These are phyloP conservation scores for Pezicula carpinea DNA, from an alignment of 2,329 filamentous ascomycete genomes.

Conservation along the genomic window DNA sequence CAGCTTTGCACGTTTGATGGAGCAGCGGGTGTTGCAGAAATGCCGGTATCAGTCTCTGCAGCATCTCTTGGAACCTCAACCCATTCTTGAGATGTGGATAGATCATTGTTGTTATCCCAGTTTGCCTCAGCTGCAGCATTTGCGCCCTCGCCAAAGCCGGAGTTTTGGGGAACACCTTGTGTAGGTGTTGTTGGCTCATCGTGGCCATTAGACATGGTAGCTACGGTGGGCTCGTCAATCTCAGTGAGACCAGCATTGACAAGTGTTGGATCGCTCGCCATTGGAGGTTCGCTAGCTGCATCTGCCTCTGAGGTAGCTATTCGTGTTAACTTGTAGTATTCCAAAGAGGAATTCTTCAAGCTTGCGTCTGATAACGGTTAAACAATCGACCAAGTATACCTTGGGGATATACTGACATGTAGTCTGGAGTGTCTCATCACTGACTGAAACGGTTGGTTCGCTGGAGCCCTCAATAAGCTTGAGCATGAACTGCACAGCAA, in stretches of 20 bases:
- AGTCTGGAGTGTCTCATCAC: conserved; percentile 59
- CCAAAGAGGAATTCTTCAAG: conserved; percentile 50
- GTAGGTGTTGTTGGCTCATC: conserved; percentile 32
- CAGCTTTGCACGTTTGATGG: conserved; percentile 64
- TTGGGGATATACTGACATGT: conserved; percentile 56
- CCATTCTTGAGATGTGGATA: conserved; percentile 31
- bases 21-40: conserved; percentile 49
- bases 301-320: conserved; percentile 28
- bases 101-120: conserved; percentile 48
- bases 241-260: conserved; percentile 65
- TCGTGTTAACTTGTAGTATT: conserved; percentile 41
- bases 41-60: conserved; percentile 66
- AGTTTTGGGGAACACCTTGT: conserved; percentile 42
- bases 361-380: conserved; percentile 44
- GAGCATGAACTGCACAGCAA: conserved; percentile 68
- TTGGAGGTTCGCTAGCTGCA: conserved; percentile 27
- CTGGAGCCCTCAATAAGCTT: conserved; percentile 71
- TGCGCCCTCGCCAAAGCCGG: conserved; percentile 46
- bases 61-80: conserved; percentile 67
- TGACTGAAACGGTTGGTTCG: conserved; percentile 61
- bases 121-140: conserved; percentile 61
- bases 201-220: conserved; percentile 38
- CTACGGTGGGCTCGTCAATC: conserved; percentile 45
- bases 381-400: neutral
- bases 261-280: conserved; percentile 60